These are phyloP conservation scores for Corchorus olitorius DNA, from an alignment of 345 rosid genomes.

Conservation along the genomic window DNA sequence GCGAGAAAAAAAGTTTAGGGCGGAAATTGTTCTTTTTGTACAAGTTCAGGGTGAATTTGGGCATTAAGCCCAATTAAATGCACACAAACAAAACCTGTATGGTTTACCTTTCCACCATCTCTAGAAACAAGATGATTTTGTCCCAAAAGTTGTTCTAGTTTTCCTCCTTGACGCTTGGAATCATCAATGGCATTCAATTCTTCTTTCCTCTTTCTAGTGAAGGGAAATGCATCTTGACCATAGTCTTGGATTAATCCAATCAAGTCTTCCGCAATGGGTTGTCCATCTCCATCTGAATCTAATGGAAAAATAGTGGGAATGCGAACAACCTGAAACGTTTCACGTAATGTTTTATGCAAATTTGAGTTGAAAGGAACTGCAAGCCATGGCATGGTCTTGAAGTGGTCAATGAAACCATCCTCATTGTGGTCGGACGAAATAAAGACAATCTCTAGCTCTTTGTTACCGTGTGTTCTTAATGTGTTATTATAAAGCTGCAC, in stretches of 20 bases:
- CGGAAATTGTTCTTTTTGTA: too few species aligned
- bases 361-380: constrained; percentile 60
- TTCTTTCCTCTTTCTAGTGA: constrained; percentile 58
- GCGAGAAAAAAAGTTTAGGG: too few species aligned
- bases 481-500: constrained; percentile 48
- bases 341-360: constrained; percentile 44
- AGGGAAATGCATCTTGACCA: constrained; percentile 75
- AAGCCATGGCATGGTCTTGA: constrained; percentile 79
- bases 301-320: constrained; percentile 66
- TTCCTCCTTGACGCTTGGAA: constrained; percentile 60
- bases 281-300: constrained; percentile 37
- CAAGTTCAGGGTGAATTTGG: too few species aligned
- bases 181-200: constrained; percentile 62
- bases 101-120: constrained; percentile 52
- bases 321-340: constrained; percentile 44
- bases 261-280: constrained; percentile 49
- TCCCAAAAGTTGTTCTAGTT: constrained; percentile 57
- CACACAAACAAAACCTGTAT: too few species aligned
- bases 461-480: constrained; percentile 38
- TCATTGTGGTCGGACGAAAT: constrained; percentile 73
- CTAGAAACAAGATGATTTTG: constrained; percentile 46
- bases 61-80: too few species aligned
- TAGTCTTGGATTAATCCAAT: constrained; percentile 68
- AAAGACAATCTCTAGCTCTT: constrained; percentile 64
- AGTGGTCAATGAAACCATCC: constrained; percentile 58